Evolutionary conservation across 306 rosid genomes (phyloP).

Genomic region (Malus domestica): ASM211411v1 NC_041792.1:23596407-23596906

Average conservation of each 20-base stretch:
- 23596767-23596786: slow-evolving; percentile 78
- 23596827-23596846: background rate
- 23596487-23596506: accelerated
- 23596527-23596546: too few species aligned
- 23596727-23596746: too few species aligned
- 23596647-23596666: accelerated
- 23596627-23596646: accelerated
- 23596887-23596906: slow-evolving; percentile 50
- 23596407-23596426: slow-evolving; percentile 45
- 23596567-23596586: too few species aligned
- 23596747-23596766: slow-evolving; percentile 19
- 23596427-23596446: too few species aligned
- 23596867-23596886: slow-evolving; percentile 23
- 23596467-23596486: too few species aligned
- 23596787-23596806: slow-evolving; percentile 68
- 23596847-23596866: slow-evolving; percentile 23
- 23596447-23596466: accelerated
- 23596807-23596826: background rate
- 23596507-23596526: too few species aligned
- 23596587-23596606: too few species aligned
- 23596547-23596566: too few species aligned
- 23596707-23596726: too few species aligned
- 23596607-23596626: too few species aligned
- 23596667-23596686: too few species aligned
- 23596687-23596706: too few species aligned